Evolutionary conservation across 805 yeast genomes (phyloP), one percentile per base, ranked within the genome.

Genomic region (Metschnikowia lunata): DNA sequence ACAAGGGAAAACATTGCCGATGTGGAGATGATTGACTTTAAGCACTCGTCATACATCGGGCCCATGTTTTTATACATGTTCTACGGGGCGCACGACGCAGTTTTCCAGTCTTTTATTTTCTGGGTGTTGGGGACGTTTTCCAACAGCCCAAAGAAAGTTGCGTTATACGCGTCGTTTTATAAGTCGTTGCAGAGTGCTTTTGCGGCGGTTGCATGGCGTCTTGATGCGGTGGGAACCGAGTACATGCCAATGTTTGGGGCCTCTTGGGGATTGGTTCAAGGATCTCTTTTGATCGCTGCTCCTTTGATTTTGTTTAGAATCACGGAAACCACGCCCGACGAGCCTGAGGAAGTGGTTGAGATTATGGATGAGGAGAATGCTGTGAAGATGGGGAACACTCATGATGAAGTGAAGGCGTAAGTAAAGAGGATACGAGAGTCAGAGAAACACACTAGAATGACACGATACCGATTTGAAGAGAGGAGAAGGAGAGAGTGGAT

Each of bases 111-210:
- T 23, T 79, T 62, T 54, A 67, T 73, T 40, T 76, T 78, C 62
- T 80, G 83, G 81, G 50, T 75, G 35, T 65, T 81, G 65, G 85
- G 85, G 36, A 72, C 82, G 35, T 58, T 80, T 45, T 71, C 83
- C 44, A 80, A 80, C 59, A 73, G 76, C 54, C 73, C 82, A 29
- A 72, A 78, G 63, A 76, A 74, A 59, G 65, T 70, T 33, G 79
- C 82, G 26, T 59, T 79, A 46, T 76, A 77, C 54, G 80, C 82
- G 14, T 83, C 83, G 34, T 76, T 76, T 59, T 80, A 79, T 66
- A 81, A 81, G 66, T 79, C 82, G 45, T 60, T 81, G 46, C 85
- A 80, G 63, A 73, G 80, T 34, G 84, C 83, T 8, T 83, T 82
- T 57, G 79, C 80, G 11, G 85, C 80, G 23, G 67, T 80, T 37